phyloP scores from a whole-genome alignment of 768 basidiomycete genomes.

The Russula dissimulans region DNA sequence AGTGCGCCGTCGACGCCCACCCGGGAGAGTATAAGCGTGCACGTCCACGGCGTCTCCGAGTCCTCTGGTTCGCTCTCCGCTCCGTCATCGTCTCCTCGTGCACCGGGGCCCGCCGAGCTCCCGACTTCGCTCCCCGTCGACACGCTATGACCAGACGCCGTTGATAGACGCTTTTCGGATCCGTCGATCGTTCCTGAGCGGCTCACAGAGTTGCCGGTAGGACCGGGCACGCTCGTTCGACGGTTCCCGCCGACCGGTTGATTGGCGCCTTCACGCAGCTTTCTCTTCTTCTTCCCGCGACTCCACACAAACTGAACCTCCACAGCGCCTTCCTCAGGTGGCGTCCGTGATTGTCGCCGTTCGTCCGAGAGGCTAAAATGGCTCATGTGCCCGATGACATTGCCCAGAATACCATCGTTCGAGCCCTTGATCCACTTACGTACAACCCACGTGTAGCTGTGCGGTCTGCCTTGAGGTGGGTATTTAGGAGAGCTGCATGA shows the following conservation, averaged over 20 bases:
- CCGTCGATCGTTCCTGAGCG: not conserved
- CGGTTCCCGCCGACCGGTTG: conserved; percentile 1
- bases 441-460: conserved; percentile 67
- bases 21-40: conserved; percentile 61
- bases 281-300: conserved; percentile 34
- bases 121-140: conserved; percentile 12
- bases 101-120: not conserved
- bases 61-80: conserved; percentile 93
- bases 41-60: conserved; percentile 93
- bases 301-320: conserved; percentile 80
- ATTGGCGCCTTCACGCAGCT: not conserved
- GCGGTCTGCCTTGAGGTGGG: conserved; percentile 32
- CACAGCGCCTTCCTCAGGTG: conserved; percentile 26
- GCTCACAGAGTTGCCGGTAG: not conserved
- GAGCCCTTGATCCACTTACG: conserved; percentile 63
- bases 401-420: conserved; percentile 37
- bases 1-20: conserved; percentile 17
- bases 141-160: conserved; percentile 10
- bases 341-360: conserved; percentile 14
- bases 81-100: conserved; percentile 38
- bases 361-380: conserved; percentile 17
- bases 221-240: not conserved
- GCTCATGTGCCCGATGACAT: conserved; percentile 34
- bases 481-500: conserved; percentile 42
- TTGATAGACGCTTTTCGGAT: conserved; percentile 10